Evolutionary conservation across 148 eudicot genomes (phyloP).

Genomic region (Silene latifolia): DNA sequence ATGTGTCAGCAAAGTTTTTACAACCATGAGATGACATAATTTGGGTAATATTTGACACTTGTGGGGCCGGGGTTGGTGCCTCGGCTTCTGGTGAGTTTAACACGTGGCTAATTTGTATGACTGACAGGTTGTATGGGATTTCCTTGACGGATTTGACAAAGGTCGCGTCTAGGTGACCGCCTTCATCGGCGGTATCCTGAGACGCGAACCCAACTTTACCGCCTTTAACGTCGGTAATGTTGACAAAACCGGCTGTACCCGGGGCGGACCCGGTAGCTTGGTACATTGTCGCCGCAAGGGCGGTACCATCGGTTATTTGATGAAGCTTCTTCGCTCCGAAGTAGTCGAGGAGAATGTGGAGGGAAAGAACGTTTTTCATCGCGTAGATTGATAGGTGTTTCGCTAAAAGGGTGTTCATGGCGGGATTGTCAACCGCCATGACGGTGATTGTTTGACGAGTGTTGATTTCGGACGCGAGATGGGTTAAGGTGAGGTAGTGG

Average conservation of each 20-base stretch:
- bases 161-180: slow-evolving; percentile 30
- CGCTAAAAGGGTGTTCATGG: slow-evolving; percentile 41
- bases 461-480: slow-evolving; percentile 88
- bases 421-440: slow-evolving; percentile 79
- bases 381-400: slow-evolving; percentile 56
- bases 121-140: slow-evolving; percentile 70
- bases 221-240: slow-evolving; percentile 75
- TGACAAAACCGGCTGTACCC: slow-evolving; percentile 80
- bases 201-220: slow-evolving; percentile 84
- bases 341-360: slow-evolving; percentile 86
- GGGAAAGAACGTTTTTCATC: slow-evolving; percentile 66
- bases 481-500: slow-evolving; percentile 83
- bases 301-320: slow-evolving; percentile 78
- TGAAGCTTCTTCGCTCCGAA: slow-evolving; percentile 92
- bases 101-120: slow-evolving; percentile 67
- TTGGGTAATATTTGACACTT: slow-evolving; percentile 44
- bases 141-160: slow-evolving; percentile 71
- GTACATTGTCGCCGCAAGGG: slow-evolving; percentile 88
- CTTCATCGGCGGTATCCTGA: slow-evolving; percentile 35
- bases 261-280: slow-evolving; percentile 88
- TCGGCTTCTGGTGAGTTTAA: slow-evolving; percentile 47
- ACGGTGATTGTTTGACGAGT: slow-evolving; percentile 75
- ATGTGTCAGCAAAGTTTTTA: slow-evolving; percentile 72
- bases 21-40: slow-evolving; percentile 88
- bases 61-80: slow-evolving; percentile 17